Base-by-base conservation (phyloP, 2,329 filamentous ascomycete species). In the Colletotrichum salicis region DNA sequence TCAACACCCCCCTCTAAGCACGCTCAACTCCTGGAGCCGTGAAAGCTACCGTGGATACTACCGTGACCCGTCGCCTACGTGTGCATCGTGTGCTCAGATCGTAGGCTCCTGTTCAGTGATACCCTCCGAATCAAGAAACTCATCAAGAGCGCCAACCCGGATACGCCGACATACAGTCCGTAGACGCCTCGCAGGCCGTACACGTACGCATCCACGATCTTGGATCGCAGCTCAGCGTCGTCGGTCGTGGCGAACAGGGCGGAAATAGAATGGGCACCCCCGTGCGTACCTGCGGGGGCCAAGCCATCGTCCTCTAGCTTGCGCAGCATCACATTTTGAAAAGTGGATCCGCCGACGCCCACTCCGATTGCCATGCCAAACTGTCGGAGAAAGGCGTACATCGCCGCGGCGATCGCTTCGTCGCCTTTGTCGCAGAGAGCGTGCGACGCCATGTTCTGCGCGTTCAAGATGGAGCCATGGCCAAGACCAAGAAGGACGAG, bases 281-380 rank as follows among this genome's bases (percentile, higher is more conserved):
- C 12, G 19, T 41, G 10, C 52, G 31, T 15, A 2, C n/a, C n/a
- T 6, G 12, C 12, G 10, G n/a, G 8, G 22, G 8, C 29, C 10
- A 54, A 29, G 41, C n/a, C 12, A 27, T 52, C 1, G 1, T 15
- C n/a, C 22, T 66, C 48, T 2, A 73, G 33, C 54, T 71, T 71
- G n/a, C 57, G 33, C 12, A 61, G 31, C 61, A 74, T 72, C 29
- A 73, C 57, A 22, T 74, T 73, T 37, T 73, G 55, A 55, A 74
- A 74, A 10, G 62, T 64, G 27, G 57, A 67, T 5, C 60, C 37
- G 37, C 67, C 60, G 15, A 67, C 52, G 12, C 60, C 54, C 3
- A 74, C 67, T 22, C 71, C 60, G 24, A 74, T 33, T 22, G 71
- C 51, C 41, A 66, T 66, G 15, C 64, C 60, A 35, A 74, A 66